Evolutionary conservation across 768 basidiomycete species (phyloP).

Genomic region (Psilocybe sp.): DNA sequence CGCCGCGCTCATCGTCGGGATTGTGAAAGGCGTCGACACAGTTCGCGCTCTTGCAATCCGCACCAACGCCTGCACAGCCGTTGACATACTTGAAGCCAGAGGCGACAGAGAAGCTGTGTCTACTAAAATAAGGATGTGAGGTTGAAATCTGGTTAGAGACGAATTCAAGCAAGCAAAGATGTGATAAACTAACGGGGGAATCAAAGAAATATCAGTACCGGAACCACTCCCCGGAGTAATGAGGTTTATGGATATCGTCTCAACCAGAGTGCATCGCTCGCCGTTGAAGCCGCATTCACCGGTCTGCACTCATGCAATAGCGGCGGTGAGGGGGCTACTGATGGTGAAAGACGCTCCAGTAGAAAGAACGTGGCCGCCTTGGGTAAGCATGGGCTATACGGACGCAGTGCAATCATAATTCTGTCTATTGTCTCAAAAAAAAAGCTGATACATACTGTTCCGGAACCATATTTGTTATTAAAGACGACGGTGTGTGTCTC

Average conservation of each 20-base stretch:
- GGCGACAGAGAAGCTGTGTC: conserved; percentile 37
- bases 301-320: conserved; percentile 27
- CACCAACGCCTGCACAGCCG: conserved; percentile 38
- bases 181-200: conserved; percentile 39
- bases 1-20: conserved; percentile 31
- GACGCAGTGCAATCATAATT: neutral
- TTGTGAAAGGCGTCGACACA: conserved; percentile 36
- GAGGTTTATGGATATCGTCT: conserved; percentile 31
- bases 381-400: conserved; percentile 28
- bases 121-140: conserved; percentile 12
- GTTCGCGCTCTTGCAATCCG: conserved; percentile 30
- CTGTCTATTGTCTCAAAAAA: neutral
- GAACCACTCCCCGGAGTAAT: conserved; percentile 10
- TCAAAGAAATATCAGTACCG: conserved; percentile 21
- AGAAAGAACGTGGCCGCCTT: conserved; percentile 19
- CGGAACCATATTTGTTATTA: neutral
- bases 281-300: conserved; percentile 29
- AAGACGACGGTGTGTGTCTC: conserved; percentile 3
- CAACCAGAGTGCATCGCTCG: conserved; percentile 25
- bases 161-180: too few species aligned
- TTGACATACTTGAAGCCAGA: conserved; percentile 40
- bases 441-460: conserved; percentile 8
- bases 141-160: neutral
- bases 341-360: conserved; percentile 8
- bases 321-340: conserved; percentile 19